Evolutionary conservation across 78 protist species (phyloP).

Genomic region (Dictyostelium citrinum): DNA sequence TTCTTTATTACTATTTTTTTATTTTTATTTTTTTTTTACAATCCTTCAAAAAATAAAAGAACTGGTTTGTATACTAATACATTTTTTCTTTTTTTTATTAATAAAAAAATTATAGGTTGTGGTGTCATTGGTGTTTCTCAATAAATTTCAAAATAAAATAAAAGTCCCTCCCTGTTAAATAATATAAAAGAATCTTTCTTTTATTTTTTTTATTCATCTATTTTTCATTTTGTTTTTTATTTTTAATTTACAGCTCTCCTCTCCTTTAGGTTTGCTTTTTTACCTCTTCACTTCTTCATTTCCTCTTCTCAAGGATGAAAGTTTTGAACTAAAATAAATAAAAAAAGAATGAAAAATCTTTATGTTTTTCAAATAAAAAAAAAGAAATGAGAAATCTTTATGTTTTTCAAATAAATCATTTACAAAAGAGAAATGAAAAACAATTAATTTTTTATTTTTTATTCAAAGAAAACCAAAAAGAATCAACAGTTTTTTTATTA

Average conservation of each 20-base stretch:
- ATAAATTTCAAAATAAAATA: neutral
- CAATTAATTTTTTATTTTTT: too few relatives aligned
- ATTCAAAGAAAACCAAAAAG: too few relatives aligned
- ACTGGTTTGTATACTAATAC: neutral
- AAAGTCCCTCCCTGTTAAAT: neutral
- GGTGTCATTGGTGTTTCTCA: constrained; percentile 22
- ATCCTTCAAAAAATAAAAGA: neutral
- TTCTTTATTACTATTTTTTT: neutral
- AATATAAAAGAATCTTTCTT: neutral
- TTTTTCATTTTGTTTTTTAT: neutral
- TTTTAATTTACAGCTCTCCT: neutral
- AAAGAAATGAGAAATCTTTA: too few relatives aligned
- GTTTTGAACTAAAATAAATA: neutral
- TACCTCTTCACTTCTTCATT: neutral
- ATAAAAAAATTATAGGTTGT: neutral
- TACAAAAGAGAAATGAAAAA: too few relatives aligned
- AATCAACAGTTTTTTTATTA: too few relatives aligned
- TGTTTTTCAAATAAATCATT: too few relatives aligned
- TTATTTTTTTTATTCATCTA: neutral
- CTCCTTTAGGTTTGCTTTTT: neutral
- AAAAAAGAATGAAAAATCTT: neutral
- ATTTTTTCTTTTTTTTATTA: neutral
- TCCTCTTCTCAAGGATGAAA: neutral
- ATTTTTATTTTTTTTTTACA: neutral
- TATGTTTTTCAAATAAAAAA: too few relatives aligned